phyloP scores from a whole-genome alignment of 129 eudicot species.

The Lactuca sativa region DNA sequence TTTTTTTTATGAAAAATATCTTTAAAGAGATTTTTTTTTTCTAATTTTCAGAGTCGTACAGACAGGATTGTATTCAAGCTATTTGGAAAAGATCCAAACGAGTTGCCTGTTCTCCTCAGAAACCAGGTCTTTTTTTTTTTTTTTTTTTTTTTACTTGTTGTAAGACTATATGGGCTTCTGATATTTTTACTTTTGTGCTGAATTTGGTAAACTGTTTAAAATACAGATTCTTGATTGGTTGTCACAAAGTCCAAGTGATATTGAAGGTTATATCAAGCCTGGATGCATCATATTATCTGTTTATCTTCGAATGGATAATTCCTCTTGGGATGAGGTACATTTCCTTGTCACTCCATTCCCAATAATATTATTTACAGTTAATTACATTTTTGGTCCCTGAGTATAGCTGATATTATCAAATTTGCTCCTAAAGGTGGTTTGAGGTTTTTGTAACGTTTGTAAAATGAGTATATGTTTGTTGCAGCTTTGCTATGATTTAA shows the following conservation, averaged over 20 bases:
- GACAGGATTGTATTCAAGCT: conserved; percentile 90
- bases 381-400: neutral
- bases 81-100: conserved; percentile 89
- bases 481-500: conserved; percentile 69
- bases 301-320: conserved; percentile 71
- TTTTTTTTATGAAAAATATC: too few species aligned
- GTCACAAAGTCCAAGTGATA: conserved; percentile 82
- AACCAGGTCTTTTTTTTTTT: conserved; percentile 54
- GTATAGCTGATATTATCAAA: too few species aligned
- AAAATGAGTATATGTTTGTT: conserved; percentile 4
- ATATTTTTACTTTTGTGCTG: neutral
- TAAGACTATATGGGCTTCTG: neutral
- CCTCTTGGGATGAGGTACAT: conserved; percentile 85
- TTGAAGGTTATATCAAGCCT: conserved; percentile 94
- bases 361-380: neutral
- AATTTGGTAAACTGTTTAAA: neutral
- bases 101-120: conserved; percentile 64
- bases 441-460: too few species aligned
- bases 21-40: neutral
- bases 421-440: too few species aligned
- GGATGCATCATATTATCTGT: conserved; percentile 83
- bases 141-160: neutral
- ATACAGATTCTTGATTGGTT: conserved; percentile 94
- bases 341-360: neutral
- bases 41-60: conserved; percentile 69